Evolutionary conservation across 345 rosid species (phyloP).

Genomic region (Salix brachista): DNA sequence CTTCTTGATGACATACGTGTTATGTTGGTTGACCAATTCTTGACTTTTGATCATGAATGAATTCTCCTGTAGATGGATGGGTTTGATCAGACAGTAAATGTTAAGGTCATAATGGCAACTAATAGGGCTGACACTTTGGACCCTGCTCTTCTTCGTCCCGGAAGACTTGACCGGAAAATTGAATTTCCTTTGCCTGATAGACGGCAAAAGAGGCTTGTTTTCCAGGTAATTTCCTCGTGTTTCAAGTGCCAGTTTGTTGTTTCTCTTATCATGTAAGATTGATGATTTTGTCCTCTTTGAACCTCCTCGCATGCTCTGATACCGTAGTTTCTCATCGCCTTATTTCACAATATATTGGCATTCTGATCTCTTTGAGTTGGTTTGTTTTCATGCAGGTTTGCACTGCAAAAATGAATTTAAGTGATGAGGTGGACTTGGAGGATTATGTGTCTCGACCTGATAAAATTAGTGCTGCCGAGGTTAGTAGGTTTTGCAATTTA

Average conservation of each 20-base stretch:
- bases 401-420: constrained; percentile 89
- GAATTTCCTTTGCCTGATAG: constrained; percentile 97
- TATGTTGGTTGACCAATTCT: background rate
- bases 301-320: background rate
- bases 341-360: background rate
- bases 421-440: constrained; percentile 98
- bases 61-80: constrained; percentile 64
- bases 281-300: background rate
- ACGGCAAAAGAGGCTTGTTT: constrained; percentile 98
- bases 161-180: constrained; percentile 90
- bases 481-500: constrained; percentile 35
- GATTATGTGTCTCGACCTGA: constrained; percentile 98
- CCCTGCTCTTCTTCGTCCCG: constrained; percentile 97
- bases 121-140: constrained; percentile 96
- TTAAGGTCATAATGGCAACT: constrained; percentile 97
- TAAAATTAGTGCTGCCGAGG: constrained; percentile 99
- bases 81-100: constrained; percentile 94
- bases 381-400: constrained; percentile 60
- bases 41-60: constrained; percentile 17
- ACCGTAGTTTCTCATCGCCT: background rate
- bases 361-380: background rate
- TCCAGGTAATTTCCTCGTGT: constrained; percentile 49
- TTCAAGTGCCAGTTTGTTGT: background rate
- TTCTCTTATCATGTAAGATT: background rate
- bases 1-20: background rate